A percentile compares a stretch with the other conserved stretches of the same genome.
These are phyloP conservation scores for Thoreauomyces humboldtii DNA, from an alignment of 192 early-diverging fungal species.

Conservation along the genomic window DNA sequence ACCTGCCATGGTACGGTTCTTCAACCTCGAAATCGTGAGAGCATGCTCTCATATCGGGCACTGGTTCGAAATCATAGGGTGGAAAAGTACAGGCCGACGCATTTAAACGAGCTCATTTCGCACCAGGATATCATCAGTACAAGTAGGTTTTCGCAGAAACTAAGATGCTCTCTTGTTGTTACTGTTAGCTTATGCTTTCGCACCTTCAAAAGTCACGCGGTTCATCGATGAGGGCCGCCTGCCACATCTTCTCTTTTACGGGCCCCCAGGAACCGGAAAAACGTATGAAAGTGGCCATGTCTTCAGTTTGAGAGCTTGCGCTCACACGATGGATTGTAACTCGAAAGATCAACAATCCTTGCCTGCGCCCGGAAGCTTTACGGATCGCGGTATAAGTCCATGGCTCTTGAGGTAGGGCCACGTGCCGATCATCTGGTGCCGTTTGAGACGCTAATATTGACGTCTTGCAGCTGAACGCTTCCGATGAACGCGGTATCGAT, in stretches of 20 bases:
- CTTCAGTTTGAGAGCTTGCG: no score
- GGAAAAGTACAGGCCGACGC: slow-evolving; percentile 91
- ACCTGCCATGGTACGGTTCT: slow-evolving; percentile 31
- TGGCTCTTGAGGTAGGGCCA: slow-evolving; percentile 81
- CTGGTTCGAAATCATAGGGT: slow-evolving; percentile 59
- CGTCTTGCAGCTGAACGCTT: slow-evolving; percentile 80
- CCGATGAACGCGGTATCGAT: slow-evolving; percentile 97
- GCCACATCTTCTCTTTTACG: slow-evolving; percentile 97
- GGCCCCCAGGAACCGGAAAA: slow-evolving; percentile 96
- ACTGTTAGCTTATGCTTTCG: slow-evolving; percentile 9
- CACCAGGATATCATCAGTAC: slow-evolving; percentile 90
- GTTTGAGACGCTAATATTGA: no score
- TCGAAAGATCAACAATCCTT: slow-evolving; percentile 94
- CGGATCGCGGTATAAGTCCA: slow-evolving; percentile 75
- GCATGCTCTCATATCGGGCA: not conserved
- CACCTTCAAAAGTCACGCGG: slow-evolving; percentile 64
- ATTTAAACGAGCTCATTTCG: slow-evolving; percentile 91
- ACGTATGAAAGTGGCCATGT: no score
- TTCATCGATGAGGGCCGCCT: slow-evolving; percentile 91
- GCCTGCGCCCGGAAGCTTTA: slow-evolving; percentile 90
- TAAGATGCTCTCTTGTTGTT: not conserved
- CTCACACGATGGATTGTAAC: no score
- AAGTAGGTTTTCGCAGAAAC: slow-evolving; percentile 49
- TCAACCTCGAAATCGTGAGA: not conserved
- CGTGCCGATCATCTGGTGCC: not conserved